Conservation (phyloP, 2,329 filamentous ascomycete genomes). For the Colletotrichum sidae region DNA sequence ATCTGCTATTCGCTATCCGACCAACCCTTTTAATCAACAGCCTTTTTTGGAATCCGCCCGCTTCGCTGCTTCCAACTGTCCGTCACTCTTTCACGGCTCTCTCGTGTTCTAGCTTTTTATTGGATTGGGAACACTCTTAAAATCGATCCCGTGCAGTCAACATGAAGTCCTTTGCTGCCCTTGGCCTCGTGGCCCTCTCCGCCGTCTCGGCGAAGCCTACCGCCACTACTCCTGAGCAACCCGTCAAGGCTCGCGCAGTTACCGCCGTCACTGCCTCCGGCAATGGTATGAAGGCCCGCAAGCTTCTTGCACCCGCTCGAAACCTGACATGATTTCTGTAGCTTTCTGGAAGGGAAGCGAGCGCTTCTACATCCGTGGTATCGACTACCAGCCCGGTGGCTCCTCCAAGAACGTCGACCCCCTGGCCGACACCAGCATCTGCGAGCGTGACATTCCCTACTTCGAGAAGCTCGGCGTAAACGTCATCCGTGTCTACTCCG, state of each 20-base stretch:
- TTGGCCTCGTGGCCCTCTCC: constrained; percentile 59
- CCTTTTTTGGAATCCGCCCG: constrained; percentile 27
- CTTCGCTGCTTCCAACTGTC: constrained; percentile 7
- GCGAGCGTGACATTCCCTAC: constrained; percentile 82
- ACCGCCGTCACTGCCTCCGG: constrained; percentile 65
- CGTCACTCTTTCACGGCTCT: constrained; percentile 22
- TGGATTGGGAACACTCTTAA: constrained; percentile 8
- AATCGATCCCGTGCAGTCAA: constrained; percentile 41
- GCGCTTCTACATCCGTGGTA: constrained; percentile 70
- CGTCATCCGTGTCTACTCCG: constrained; percentile 90
- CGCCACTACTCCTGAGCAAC: constrained; percentile 58
- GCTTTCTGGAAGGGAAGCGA: constrained; percentile 66
- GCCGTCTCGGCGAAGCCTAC: constrained; percentile 63
- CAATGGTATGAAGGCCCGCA: constrained; percentile 59
- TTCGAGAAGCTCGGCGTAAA: constrained; percentile 92
- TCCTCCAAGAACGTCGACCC: constrained; percentile 73
- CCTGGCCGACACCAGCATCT: constrained; percentile 76
- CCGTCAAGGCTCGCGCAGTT: constrained; percentile 61
- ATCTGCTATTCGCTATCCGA: constrained; percentile 29
- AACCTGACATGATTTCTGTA: constrained; percentile 43
- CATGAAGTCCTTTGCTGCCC: constrained; percentile 63
- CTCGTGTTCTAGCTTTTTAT: constrained; percentile 34
- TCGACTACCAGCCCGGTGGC: constrained; percentile 74
- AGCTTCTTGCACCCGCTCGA: constrained; percentile 27
- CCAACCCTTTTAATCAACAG: constrained; percentile 37